phyloP scores from a whole-genome alignment of 2,329 filamentous ascomycete genomes.

The Ophiosphaerella narmari region DNA sequence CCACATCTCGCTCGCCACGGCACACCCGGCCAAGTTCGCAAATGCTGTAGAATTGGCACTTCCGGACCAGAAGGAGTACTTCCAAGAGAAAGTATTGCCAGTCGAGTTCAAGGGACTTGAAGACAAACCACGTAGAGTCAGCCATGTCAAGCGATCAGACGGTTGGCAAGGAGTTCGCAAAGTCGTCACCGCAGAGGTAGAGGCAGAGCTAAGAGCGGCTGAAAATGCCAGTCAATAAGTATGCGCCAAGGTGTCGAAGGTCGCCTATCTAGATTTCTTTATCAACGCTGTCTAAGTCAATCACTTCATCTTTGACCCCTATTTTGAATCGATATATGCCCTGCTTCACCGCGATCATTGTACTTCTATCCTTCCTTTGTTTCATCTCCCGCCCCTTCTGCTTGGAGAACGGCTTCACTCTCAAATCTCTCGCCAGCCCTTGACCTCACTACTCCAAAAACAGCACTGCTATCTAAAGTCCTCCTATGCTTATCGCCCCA shows the following conservation, averaged over 20 bases:
- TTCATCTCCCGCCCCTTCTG: conserved; percentile 10
- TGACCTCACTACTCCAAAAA: conserved; percentile 55
- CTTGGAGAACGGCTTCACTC: conserved; percentile 41
- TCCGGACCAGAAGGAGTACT: conserved; percentile 70
- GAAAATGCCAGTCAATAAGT: conserved; percentile 25
- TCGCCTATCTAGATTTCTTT: neutral
- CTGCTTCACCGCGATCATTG: too few species aligned
- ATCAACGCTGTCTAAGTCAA: neutral
- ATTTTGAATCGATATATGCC: neutral
- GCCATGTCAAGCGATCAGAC: conserved; percentile 64
- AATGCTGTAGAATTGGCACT: conserved; percentile 82
- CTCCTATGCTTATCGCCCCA: conserved; percentile 45
- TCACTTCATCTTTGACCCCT: neutral
- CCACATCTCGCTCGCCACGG: conserved; percentile 87
- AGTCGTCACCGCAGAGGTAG: conserved; percentile 76
- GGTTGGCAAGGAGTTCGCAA: conserved; percentile 76
- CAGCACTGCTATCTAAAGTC: conserved; percentile 55
- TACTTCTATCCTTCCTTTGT: too few species aligned
- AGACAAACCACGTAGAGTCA: conserved; percentile 74
- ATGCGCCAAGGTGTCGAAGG: neutral
- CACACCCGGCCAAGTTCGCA: conserved; percentile 94
- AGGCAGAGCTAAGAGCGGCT: conserved; percentile 45
- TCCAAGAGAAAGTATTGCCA: conserved; percentile 78
- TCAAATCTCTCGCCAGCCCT: conserved; percentile 54
- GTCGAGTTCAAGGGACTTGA: conserved; percentile 81